Base-by-base conservation (phyloP, 2,329 filamentous ascomycete species). In the Hymenoscyphus occultus region DNA sequence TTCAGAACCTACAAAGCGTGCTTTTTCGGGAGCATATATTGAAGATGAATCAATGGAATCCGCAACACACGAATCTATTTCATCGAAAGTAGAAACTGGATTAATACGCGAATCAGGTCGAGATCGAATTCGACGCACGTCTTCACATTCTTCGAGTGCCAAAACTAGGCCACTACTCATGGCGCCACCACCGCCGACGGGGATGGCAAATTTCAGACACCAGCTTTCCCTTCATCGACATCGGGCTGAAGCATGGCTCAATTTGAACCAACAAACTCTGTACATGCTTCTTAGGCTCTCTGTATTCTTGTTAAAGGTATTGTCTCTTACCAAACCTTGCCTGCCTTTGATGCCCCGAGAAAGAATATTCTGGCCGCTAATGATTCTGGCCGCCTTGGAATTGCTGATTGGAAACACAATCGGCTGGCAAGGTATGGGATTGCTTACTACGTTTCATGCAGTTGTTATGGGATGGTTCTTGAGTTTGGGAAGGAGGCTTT, bases 311-410 rank as follows among this genome's bases (percentile, higher is more conserved):
- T 69, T 83, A 60, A 96, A 97, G 76, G 78, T 93, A 10, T 78
- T 83, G 12, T 85, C 86, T 0, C 78, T 95, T 9, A 82, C 84
- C 2, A 81, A 84, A 60, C 84, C 89, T 1, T 97, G 93, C 75
- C 86, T 86, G 74, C 92, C 93, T 0, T 87, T 87, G 64, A 86
- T 87, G 57, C 82, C 86, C 13, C 88, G 84, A 60, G 80, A 86
- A 10, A 83, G 84, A 75, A 77, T 93, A 5, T 81, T 86, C 5
- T 87, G 90, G 69, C 86, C 90, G 1, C 79, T 96, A 1, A 78
- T 96, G 2, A 77, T 84, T 2, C 75, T 94, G 10, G 92, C 92
- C 7, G 86, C 84, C 0, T 71, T 92, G 14, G 91, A 93, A 64
- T 74, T 88, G 10, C 81, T 78, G 22, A 70, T 83, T 39, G 72